Percentiles rank a stretch among this genome's conserved stretches.
Evolutionary conservation across 306 rosid genomes (phyloP).

Genomic region (Vachellia pachyceras): DNA sequence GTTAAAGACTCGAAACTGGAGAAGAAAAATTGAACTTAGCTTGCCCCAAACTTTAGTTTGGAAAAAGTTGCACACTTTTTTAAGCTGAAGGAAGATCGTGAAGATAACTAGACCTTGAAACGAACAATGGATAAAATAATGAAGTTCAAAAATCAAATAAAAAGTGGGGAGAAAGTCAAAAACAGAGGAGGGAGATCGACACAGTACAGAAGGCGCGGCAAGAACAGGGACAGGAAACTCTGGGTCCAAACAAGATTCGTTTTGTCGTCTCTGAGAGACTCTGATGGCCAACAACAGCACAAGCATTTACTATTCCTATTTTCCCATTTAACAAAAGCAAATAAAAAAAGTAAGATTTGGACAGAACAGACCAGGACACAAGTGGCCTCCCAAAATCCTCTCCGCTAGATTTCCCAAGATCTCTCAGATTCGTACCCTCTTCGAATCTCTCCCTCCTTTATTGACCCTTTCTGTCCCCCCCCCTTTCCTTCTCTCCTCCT

Average conservation of each 20-base stretch:
- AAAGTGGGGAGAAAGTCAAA: conserved; percentile 37
- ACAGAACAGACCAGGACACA: conserved; percentile 56
- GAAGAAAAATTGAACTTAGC: not conserved
- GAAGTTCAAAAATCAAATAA: not conserved
- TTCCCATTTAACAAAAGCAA: not conserved
- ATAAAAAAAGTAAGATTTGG: conserved; percentile 35
- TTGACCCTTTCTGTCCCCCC: conserved; percentile 35
- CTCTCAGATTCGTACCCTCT: conserved; percentile 84
- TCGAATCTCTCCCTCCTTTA: conserved; percentile 74
- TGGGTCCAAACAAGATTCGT: conserved; percentile 39
- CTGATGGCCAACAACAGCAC: conserved; percentile 15
- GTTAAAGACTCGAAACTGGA: too few species aligned
- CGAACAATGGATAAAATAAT: not conserved
- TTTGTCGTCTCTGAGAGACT: conserved; percentile 40
- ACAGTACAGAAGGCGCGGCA: not conserved
- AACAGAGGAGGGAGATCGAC: not conserved
- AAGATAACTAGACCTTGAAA: not conserved
- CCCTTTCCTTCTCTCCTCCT: not conserved
- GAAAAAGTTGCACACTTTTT: not conserved
- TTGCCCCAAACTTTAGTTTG: not conserved
- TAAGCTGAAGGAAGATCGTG: not conserved
- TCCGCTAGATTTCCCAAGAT: conserved; percentile 70
- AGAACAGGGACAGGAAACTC: not conserved
- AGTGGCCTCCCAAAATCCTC: conserved; percentile 54
- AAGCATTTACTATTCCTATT: not conserved